Conservation (phyloP, 108 stramenopile species). For the Nitzschia palea region DNA sequence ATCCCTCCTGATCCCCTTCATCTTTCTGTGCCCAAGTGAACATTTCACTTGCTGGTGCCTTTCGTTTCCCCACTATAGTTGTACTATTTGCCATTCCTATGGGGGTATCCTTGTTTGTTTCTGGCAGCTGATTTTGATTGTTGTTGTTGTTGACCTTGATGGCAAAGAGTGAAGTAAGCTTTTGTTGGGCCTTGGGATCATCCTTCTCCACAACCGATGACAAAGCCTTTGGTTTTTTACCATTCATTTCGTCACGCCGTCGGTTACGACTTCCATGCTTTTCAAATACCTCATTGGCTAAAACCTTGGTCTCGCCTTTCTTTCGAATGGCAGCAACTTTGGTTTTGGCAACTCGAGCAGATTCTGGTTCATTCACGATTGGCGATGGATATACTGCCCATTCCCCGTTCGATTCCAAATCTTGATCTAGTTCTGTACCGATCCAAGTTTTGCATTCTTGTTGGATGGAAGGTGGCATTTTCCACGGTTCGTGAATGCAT, state of each 20-base stretch:
- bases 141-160: no score
- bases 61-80: no score
- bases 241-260: slow-evolving; percentile 44
- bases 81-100: no score
- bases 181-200: slow-evolving; percentile 11
- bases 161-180: neutral
- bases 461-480: slow-evolving; percentile 53
- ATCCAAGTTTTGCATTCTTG: slow-evolving; percentile 33
- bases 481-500: slow-evolving; percentile 69
- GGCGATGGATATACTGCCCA: slow-evolving; percentile 47
- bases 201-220: slow-evolving; percentile 32
- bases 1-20: slow-evolving; percentile 8
- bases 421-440: neutral
- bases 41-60: no score
- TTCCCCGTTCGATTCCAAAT: no score
- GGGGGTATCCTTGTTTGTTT: no score
- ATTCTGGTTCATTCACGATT: slow-evolving; percentile 58
- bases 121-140: no score
- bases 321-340: slow-evolving; percentile 54
- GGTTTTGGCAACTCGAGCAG: slow-evolving; percentile 60
- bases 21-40: no score
- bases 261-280: slow-evolving; percentile 65
- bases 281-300: slow-evolving; percentile 55
- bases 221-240: slow-evolving; percentile 42
- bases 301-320: slow-evolving; percentile 40